Base-by-base conservation (phyloP, 345 rosid species). In the Acer negundo region DNA sequence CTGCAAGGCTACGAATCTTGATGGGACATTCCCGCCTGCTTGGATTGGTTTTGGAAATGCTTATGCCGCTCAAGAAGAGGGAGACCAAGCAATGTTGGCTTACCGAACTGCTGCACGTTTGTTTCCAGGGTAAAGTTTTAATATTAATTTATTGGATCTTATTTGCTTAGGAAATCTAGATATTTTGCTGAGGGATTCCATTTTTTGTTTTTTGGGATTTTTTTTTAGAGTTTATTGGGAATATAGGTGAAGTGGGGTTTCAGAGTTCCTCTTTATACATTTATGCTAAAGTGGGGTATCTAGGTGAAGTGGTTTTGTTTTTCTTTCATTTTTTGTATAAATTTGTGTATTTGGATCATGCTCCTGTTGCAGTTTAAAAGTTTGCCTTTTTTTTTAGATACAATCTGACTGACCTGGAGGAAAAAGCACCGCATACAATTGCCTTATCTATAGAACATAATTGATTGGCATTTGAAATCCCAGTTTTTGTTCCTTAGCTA, bases 61-160 rank as follows among this genome's bases (percentile, higher is more conserved):
- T 73, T 96, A 81, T 88, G 95, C 97, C 40, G 93, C 92, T 75
- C 87, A 87, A 84, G 97, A 94, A 67, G 99, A 92, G 86, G 97
- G 97, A 73, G 99, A 96, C 81, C 98, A 92, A 84, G 98, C 98
- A 77, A 92, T 96, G 99, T 85, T 97, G 7, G 97, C 94, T 78
- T 96, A 96, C 80, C 96, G 98, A 15, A 90, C 91, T 55, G 98
- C 97, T 67, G 98, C 97, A 77, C 92, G 97, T 62, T 85, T 96
- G 79, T 94, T 96, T 84, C 99, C 99, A 17, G 98, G 99, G 99
- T 96, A 91, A 82, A 62, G 49, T 22, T 26, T n/a, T 47, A 11
- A 3, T 71, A 6, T 61, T 61, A 53, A 10, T 51, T 46, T 44
- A 35, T 51, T 31, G 51, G 31, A 35, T n/a, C 63, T 59, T 59